Evolutionary conservation across 495 filamentous ascomycete species (phyloP), one percentile per base, ranked within the genome.

Genomic region (Penicillium ochrochloron): DNA sequence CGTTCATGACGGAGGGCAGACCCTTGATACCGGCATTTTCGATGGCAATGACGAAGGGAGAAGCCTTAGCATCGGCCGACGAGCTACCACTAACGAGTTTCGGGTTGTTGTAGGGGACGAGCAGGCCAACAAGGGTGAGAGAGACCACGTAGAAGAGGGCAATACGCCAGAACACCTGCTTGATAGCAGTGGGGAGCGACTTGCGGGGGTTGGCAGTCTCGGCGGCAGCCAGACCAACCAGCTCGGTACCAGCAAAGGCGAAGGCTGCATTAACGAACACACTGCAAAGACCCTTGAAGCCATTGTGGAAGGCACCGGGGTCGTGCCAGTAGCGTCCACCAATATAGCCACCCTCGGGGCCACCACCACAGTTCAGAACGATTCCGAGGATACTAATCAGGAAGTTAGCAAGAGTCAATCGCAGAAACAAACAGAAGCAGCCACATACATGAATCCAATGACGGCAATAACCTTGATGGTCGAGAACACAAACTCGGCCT

Each of bases 161-260:
- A 75, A 97, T 97, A 71, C 93, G 89, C 93, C 93, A 97, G 77
- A 97, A 97, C 39, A 97, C 93, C 76, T 97, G 93, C 74, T 96
- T 96, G 70, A 94, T 86, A 48, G 93, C 93, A 0, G 89, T 90
- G 0, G 93, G 93, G 7, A 97, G 84, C 15, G 90, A 90, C 70
- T 94, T 96, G 63, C 92, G 87, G 11, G 93, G 93, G 73, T 96
- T 96, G 5, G 85, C 87, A 2, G 92, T 93, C 72, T 97, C 93
- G 42, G 93, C 93, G 42, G 92, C 92, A 31, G 93, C 92, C 37
- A 97, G 84, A 59, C 93, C 94, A 57, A 97, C 93, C n/a, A 97
- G 79, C 72, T 98, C 94, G 12, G 93, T 97, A 48, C 94, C 94
- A 5, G 92, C 86, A 68, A 97, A 98, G 60, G 94, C 88, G 70